Base-by-base conservation (phyloP, 202 grass and related monocot species). In the Alloteropsis angusta region DNA sequence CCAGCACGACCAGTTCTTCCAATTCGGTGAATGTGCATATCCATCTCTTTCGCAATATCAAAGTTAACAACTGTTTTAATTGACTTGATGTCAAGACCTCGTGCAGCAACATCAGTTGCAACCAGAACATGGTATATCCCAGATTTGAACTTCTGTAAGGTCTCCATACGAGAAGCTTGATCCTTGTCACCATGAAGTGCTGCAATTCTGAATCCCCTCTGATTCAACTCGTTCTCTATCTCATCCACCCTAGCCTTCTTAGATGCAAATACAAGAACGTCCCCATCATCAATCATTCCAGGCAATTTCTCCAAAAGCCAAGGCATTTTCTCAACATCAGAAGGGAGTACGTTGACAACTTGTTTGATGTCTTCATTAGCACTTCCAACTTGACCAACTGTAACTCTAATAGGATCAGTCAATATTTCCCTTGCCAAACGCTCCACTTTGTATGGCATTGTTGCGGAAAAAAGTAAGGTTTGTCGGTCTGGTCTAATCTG, bases 291-390 rank as follows among this genome's bases (percentile, higher is more conserved):
- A 78, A 98, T 93, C 83, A 98, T 84, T 74, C 79, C 87, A 80
- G 92, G 87, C 52, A 98, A 70, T 84, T 90, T 94, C 59, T 92
- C 89, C 59, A 92, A 47, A 84, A 98, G 88, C 92, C 95, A 98
- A 59, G 95, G 87, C 85, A 89, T 94, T 76, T 98, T 98, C 77
- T 98, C 95, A 53, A 78, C 83, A 87, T 94, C 95, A 81, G 95
- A 98, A 78, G 87, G 89, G 57, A 98, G 88, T 81, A 98, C 95
- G 78, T 90, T 89, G 17, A 98, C 95, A 85, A 98, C 65, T 89
- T 98, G 95, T 62, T 91, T 98, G 65, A 98, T 98, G 69, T 98
- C 95, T 89, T 98, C 95, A 44, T 98, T 98, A 53, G 95, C 95
- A 87, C 87, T 85, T 6, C 95, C 95, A 75, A 95, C 95, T 83